Percentiles rank a stretch among this genome's conserved stretches.
phyloP scores from a whole-genome alignment of 306 rosid genomes.

The Cicer yamashitae region DNA sequence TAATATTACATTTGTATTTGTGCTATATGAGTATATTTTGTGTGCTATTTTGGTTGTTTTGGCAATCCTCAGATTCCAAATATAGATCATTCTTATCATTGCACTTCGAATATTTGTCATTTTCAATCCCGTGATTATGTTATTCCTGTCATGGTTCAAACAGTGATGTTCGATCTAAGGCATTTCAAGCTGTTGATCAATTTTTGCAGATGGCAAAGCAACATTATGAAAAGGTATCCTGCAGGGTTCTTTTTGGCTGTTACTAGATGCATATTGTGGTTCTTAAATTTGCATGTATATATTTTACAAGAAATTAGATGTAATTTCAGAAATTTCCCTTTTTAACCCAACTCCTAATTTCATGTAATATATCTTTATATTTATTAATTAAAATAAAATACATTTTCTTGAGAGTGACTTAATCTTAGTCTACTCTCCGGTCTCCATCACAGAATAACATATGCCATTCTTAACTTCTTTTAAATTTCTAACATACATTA shows the following conservation, averaged over 20 bases:
- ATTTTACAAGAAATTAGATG: conserved; percentile 40
- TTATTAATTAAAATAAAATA: background rate
- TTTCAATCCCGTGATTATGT: conserved; percentile 17
- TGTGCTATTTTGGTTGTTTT: conserved; percentile 37
- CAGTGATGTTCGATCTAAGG: conserved; percentile 92
- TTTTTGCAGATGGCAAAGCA: conserved; percentile 85
- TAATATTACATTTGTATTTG: background rate
- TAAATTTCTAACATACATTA: conserved; percentile 7
- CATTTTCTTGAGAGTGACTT: conserved; percentile 1
- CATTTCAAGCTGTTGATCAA: conserved; percentile 96
- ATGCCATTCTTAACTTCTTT: conserved; percentile 19
- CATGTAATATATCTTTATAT: conserved; percentile 2
- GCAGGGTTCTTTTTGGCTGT: conserved; percentile 40
- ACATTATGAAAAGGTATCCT: conserved; percentile 79
- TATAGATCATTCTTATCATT: conserved; percentile 36
- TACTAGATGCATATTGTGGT: conserved; percentile 33
- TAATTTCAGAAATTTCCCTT: conserved; percentile 5
- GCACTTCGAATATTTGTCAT: conserved; percentile 25
- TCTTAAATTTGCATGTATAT: conserved; percentile 19
- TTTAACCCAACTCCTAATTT: conserved; percentile 21
- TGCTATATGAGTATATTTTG: conserved; percentile 6
- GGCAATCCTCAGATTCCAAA: conserved; percentile 35
- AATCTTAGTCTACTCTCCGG: conserved; percentile 15
- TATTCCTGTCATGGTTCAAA: conserved; percentile 46
- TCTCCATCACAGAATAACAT: conserved; percentile 8